Conservation (phyloP, 1,284 basidiomycete species). For the Leccinum huronense region DNA sequence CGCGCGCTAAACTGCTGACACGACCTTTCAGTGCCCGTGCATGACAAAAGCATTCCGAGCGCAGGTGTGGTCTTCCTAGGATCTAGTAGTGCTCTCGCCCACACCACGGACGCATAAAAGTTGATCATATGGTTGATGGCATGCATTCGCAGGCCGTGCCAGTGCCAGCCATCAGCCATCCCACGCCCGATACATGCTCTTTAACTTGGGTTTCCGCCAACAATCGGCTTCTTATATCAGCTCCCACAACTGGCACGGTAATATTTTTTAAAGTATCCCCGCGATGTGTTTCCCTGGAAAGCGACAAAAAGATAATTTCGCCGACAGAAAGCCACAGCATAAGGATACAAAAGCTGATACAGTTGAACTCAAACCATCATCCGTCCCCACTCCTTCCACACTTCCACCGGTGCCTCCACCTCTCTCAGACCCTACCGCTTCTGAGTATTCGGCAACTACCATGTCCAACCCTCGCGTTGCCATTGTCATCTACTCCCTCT, state of each 20-base stretch:
- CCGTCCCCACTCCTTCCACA: slow-evolving; percentile 11
- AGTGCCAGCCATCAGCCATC: slow-evolving; percentile 17
- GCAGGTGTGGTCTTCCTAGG: slow-evolving; percentile 7
- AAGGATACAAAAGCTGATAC: slow-evolving; percentile 20
- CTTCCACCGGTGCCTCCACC: slow-evolving; percentile 1
- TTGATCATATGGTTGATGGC: slow-evolving; percentile 18
- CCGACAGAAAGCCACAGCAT: slow-evolving; percentile 26
- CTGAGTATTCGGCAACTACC: slow-evolving; percentile 3
- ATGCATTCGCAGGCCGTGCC: slow-evolving; percentile 16
- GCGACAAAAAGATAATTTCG: slow-evolving; percentile 37
- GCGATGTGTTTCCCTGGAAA: slow-evolving; percentile 46
- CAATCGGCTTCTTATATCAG: slow-evolving; percentile 5
- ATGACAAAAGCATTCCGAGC: slow-evolving; percentile 10
- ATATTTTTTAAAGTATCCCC: slow-evolving; percentile 5
- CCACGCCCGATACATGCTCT: slow-evolving; percentile 23
- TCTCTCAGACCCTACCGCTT: slow-evolving; percentile 3
- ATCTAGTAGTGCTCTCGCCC: slow-evolving; percentile 2
- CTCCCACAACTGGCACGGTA: slow-evolving; percentile 7
- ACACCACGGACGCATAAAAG: slow-evolving; percentile 14
- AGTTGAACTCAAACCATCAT: slow-evolving; percentile 12
- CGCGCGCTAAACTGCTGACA: not conserved
- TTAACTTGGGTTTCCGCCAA: not conserved
- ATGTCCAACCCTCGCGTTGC: slow-evolving; percentile 59
- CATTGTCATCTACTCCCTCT: slow-evolving; percentile 82
- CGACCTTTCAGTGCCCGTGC: not conserved